Evolutionary conservation across 2,329 filamentous ascomycete species (phyloP), one percentile per base, ranked within the genome.

Genomic region (Coniochaeta pulveracea): DNA sequence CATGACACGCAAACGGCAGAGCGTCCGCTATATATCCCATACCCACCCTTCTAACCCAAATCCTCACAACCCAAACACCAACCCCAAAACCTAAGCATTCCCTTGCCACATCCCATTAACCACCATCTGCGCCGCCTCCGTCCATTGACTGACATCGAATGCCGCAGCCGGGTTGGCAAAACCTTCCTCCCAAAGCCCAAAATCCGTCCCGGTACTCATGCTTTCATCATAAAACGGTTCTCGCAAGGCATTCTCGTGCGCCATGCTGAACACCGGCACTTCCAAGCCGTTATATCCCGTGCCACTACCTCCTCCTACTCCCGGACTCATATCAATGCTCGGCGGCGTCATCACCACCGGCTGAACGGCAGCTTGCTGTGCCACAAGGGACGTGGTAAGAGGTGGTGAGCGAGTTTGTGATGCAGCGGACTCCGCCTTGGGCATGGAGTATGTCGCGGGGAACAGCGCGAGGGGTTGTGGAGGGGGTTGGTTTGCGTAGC

Each of bases 171-270:
- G 47, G 35, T 57, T 52, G 4, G 54, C 54, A 36, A 58, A 59
- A 1, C 54, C 53, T 27, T 55, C 54, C 37, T 57, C 55, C 56
- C 56, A 59, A 0, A 56, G 43, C 17, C 47, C 44, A 37, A 54
- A 52, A 37, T 58, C 47, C 35, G 24, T 44, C 27, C 46, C 49
- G 47, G 38, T 39, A 27, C 41, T 45, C 17, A 49, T 49, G 27
- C 52, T 47, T 7, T 50, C 44, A 25, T 46, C 45, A 18, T 39
- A 41, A 19, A 47, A 43, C 19, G 43, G 39, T 12, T 41, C 46
- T 7, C 33, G 37, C 15, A 45, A 36, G 26, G 34, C 34, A 10
- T 28, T 31, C 26, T 39, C 37, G 19, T 42, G 37, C n/a, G 40
- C 25, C 23, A 48, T 38, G 4, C 21, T 35, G 26, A 42, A 41